Evolutionary conservation across 208 protist genomes (phyloP).

Genomic region (Angomonas deanei): DNA sequence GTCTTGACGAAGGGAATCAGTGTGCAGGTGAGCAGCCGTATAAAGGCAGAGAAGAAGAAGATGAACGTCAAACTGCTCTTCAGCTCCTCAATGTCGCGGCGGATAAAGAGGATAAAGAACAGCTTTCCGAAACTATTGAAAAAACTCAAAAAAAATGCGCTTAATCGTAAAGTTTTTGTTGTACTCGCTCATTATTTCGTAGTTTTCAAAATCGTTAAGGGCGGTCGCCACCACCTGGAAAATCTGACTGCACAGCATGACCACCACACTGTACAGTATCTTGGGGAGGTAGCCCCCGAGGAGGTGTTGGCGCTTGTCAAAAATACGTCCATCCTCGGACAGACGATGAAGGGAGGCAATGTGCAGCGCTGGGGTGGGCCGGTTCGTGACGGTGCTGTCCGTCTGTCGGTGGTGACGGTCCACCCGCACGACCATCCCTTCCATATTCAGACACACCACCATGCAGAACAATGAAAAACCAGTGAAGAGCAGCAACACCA

Average conservation of each 20-base stretch:
- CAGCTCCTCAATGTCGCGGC: conserved; percentile 40
- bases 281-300: conserved; percentile 25
- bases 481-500: conserved; percentile 30
- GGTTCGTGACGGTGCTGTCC: background rate
- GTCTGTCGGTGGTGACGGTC: background rate
- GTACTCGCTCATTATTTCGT: conserved; percentile 44
- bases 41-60: conserved; percentile 36
- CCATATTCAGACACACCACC: conserved; percentile 58
- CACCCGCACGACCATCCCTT: conserved; percentile 21
- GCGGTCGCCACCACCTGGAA: conserved; percentile 45
- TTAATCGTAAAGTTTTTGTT: conserved; percentile 57
- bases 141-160: conserved; percentile 54
- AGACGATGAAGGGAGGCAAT: conserved; percentile 22
- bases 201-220: conserved; percentile 65
- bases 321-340: conserved; percentile 31
- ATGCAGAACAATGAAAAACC: conserved; percentile 24
- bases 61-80: conserved; percentile 28
- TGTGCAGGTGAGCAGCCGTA: conserved; percentile 41
- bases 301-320: conserved; percentile 27
- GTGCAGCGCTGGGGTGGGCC: background rate
- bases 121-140: conserved; percentile 66
- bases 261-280: conserved; percentile 32
- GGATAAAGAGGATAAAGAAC: conserved; percentile 56
- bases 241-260: conserved; percentile 25
- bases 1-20: conserved; percentile 52